A percentile compares a stretch with the other conserved stretches of the same genome.
These are phyloP conservation scores for Crithidia expoeki DNA, from an alignment of 208 protist genomes.

Conservation along the genomic window DNA sequence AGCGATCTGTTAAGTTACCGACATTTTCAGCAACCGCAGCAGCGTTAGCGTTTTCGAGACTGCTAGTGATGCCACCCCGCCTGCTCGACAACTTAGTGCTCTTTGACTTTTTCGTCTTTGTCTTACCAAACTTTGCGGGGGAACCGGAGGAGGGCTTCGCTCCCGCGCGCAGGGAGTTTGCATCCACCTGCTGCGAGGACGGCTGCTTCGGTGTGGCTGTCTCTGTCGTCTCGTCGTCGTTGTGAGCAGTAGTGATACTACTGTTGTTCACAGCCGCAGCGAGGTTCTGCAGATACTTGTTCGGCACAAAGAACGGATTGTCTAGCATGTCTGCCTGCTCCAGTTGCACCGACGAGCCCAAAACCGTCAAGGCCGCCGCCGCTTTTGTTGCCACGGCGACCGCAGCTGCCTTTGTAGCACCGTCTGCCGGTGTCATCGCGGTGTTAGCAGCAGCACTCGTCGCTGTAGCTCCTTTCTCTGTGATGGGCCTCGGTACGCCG, in stretches of 20 bases:
- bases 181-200: neutral
- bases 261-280: neutral
- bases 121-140: slow-evolving; percentile 3
- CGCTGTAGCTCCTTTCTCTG: neutral
- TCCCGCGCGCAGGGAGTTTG: neutral
- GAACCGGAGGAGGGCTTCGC: neutral
- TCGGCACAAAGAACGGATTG: slow-evolving; percentile 33
- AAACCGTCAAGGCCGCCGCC: neutral
- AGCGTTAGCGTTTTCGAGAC: neutral
- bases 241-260: neutral
- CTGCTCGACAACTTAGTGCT: slow-evolving; percentile 1
- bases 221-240: slow-evolving; percentile 5
- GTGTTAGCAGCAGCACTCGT: neutral
- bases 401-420: neutral
- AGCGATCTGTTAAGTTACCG: slow-evolving; percentile 15
- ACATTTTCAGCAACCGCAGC: neutral
- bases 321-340: slow-evolving; percentile 33
- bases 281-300: slow-evolving; percentile 26
- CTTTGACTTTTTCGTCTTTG: slow-evolving; percentile 6
- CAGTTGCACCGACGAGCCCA: slow-evolving; percentile 16
- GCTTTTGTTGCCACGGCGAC: neutral
- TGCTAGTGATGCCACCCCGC: slow-evolving; percentile 9
- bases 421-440: neutral
- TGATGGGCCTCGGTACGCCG: slow-evolving; percentile 3
- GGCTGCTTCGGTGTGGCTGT: neutral